phyloP scores from a whole-genome alignment of 2,329 filamentous ascomycete genomes.

The Fusarium dimerum region DNA sequence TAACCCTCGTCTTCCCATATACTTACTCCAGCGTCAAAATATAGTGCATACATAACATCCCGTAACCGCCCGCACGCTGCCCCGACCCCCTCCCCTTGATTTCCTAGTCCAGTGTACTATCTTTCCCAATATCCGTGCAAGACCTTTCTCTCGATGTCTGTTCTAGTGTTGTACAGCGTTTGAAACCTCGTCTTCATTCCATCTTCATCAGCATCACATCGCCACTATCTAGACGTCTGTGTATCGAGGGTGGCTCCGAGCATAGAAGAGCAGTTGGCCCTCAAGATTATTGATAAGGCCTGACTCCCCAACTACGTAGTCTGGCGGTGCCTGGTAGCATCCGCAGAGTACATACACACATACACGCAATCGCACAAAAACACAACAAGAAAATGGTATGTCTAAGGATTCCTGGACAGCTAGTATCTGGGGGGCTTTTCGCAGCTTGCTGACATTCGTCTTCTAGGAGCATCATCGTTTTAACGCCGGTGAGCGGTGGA shows the following conservation, averaged over 20 bases:
- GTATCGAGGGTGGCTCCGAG: slow-evolving; percentile 41
- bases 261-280: slow-evolving; percentile 23
- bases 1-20: slow-evolving; percentile 19
- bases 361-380: neutral
- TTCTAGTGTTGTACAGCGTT: slow-evolving; percentile 32
- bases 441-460: neutral
- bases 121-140: slow-evolving; percentile 36
- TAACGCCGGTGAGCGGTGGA: slow-evolving; percentile 38
- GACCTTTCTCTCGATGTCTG: slow-evolving; percentile 33
- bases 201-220: slow-evolving; percentile 6
- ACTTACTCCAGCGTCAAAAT: slow-evolving; percentile 16
- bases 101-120: slow-evolving; percentile 43
- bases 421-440: slow-evolving; percentile 1
- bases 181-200: slow-evolving; percentile 15
- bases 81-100: slow-evolving; percentile 37
- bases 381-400: slow-evolving; percentile 36
- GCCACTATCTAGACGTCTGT: slow-evolving; percentile 27
- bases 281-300: slow-evolving; percentile 15
- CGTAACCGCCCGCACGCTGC: slow-evolving; percentile 44
- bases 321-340: slow-evolving; percentile 17
- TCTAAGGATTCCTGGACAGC: neutral
- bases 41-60: slow-evolving; percentile 50
- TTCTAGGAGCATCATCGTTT: slow-evolving; percentile 39
- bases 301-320: slow-evolving; percentile 11
- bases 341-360: slow-evolving; percentile 2